Conservation (phyloP, 176 grass and related monocot genomes). For the Hsuehochloa calcarea region DNA sequence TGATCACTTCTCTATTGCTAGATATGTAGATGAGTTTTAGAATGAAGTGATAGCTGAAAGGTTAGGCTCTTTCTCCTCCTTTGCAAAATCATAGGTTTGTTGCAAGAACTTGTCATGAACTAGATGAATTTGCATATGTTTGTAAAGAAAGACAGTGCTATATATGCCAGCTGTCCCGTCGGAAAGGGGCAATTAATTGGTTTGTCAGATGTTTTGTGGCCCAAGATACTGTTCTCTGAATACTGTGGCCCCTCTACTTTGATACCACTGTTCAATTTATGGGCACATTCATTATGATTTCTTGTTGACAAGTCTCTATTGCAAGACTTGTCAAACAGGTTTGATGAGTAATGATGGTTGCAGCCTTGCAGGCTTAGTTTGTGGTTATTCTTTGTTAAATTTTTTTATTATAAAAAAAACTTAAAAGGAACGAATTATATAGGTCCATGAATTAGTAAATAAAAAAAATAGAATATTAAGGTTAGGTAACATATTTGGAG, state of each 20-base stretch:
- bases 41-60: background rate
- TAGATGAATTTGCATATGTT: conserved; percentile 20
- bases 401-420: background rate
- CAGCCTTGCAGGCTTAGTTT: background rate
- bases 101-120: background rate
- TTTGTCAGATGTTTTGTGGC: conserved; percentile 21
- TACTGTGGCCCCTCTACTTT: background rate
- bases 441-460: background rate
- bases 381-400: background rate
- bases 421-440: background rate
- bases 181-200: conserved; percentile 20
- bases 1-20: background rate
- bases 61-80: background rate
- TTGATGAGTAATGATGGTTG: background rate
- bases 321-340: background rate
- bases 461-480: background rate
- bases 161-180: conserved; percentile 16
- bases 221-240: conserved; percentile 5
- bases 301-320: background rate
- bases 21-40: background rate
- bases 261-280: conserved; percentile 15
- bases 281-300: conserved; percentile 24
- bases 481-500: background rate
- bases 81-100: background rate
- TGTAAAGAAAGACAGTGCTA: conserved; percentile 21